Conservation (phyloP, 768 basidiomycete genomes). For the Suillus tomentosus region DNA sequence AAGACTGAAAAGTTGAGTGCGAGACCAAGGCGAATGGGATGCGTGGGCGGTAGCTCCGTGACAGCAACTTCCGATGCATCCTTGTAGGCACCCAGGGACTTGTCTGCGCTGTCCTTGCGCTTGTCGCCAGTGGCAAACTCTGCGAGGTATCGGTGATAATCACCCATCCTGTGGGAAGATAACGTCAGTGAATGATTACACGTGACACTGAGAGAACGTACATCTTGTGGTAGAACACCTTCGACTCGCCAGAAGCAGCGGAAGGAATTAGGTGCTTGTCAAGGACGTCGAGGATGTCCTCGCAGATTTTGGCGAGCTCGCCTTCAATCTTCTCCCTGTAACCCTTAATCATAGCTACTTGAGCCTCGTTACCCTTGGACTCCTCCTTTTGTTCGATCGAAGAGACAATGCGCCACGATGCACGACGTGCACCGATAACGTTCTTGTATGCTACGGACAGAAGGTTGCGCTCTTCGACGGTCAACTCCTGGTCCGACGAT, state of each 20-base stretch:
- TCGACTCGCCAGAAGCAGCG: conserved; percentile 94
- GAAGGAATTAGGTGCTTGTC: conserved; percentile 98
- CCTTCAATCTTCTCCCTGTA: conserved; percentile 98
- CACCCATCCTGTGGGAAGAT: conserved; percentile 80
- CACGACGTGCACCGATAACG: conserved; percentile 96
- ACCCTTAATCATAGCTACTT: conserved; percentile 96
- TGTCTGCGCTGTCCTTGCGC: conserved; percentile 96
- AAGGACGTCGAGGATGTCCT: conserved; percentile 96
- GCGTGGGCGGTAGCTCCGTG: conserved; percentile 92
- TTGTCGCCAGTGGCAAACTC: conserved; percentile 98
- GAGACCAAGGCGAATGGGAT: conserved; percentile 97
- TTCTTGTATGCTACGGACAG: conserved; percentile 99
- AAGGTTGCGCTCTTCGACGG: conserved; percentile 97
- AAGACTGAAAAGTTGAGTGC: conserved; percentile 99
- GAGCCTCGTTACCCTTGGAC: conserved; percentile 94
- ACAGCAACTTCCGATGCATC: conserved; percentile 96
- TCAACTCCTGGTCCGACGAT: conserved; percentile 96
- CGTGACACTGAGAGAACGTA: conserved; percentile 39
- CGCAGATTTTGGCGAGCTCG: conserved; percentile 97
- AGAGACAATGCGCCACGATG: conserved; percentile 97
- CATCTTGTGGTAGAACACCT: conserved; percentile 99
- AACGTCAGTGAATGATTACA: conserved; percentile 18
- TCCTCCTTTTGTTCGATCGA: conserved; percentile 99
- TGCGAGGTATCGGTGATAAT: conserved; percentile 98
- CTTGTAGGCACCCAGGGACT: conserved; percentile 97